phyloP scores from a whole-genome alignment of 495 filamentous ascomycete genomes.

The Penicillium tannophilum region DNA sequence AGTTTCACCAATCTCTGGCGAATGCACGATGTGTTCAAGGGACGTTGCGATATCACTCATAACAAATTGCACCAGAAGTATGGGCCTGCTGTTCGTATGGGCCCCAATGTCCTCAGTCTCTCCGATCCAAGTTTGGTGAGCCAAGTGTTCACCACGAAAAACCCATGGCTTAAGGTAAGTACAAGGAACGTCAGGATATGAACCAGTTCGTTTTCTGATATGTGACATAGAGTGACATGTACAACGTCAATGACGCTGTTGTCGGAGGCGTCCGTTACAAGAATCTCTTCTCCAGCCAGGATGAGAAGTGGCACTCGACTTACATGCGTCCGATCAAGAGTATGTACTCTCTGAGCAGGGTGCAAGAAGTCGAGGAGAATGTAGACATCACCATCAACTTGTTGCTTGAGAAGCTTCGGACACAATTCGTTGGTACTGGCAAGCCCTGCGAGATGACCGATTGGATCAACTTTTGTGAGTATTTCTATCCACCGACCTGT shows the following conservation, averaged over 20 bases:
- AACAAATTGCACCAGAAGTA: slow-evolving; percentile 34
- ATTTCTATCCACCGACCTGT: neutral
- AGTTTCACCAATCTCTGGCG: slow-evolving; percentile 35
- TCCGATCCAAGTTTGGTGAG: slow-evolving; percentile 37
- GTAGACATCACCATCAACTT: slow-evolving; percentile 31
- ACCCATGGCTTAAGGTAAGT: slow-evolving; percentile 37
- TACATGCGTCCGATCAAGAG: slow-evolving; percentile 33
- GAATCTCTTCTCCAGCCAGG: slow-evolving; percentile 44
- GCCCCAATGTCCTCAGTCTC: slow-evolving; percentile 40
- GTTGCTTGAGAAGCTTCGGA: slow-evolving; percentile 25
- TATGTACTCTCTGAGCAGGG: slow-evolving; percentile 43
- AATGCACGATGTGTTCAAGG: slow-evolving; percentile 27
- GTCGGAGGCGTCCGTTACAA: slow-evolving; percentile 21
- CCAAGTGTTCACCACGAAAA: slow-evolving; percentile 32
- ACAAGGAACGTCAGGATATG: neutral
- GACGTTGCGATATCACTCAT: slow-evolving; percentile 31
- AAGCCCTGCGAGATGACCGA: slow-evolving; percentile 34
- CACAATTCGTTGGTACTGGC: slow-evolving; percentile 19
- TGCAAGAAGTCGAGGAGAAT: slow-evolving; percentile 30
- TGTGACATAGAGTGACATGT: slow-evolving; percentile 28
- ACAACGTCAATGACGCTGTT: slow-evolving; percentile 25
- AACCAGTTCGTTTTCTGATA: neutral
- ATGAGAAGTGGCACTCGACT: slow-evolving; percentile 43
- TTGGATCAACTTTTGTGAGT: slow-evolving; percentile 47
- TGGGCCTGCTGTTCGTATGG: slow-evolving; percentile 39